Base-by-base conservation (phyloP, 2,329 filamentous ascomycete genomes). In the Aspergillus hortae region DNA sequence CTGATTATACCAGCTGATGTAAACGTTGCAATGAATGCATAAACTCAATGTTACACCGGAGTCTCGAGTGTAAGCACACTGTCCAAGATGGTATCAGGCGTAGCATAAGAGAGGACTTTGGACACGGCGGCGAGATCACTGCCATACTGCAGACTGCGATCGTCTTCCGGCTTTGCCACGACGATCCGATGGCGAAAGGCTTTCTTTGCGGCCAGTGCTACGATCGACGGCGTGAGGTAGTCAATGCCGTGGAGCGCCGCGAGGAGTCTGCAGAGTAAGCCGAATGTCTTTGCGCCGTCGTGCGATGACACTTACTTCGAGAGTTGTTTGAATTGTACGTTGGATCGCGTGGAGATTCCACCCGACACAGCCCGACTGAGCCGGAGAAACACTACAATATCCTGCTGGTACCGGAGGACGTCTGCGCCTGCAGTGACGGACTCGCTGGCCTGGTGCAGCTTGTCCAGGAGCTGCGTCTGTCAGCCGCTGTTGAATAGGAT, bases 111-210 rank as follows among this genome's bases (percentile, higher is more conserved):
- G 2, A 96, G 72, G 45, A 91, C 60, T 14, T 80, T 77, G 57
- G 81, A 78, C 1, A 96, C 83, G 4, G 88, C 88, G 27, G 80
- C 78, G 0, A 87, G 60, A 48, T 88, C 85, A 68, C 92, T 96
- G 0, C 94, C 94, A 85, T 95, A 99, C 68, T 96, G 90, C 76
- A 96, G 81, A 67, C 91, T 96, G 44, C 91, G 80, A 74, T 97
- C 94, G 52, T 85, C 83, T 55, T 84, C 80, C 1, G 89, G 80
- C 1, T 74, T 72, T 0, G 87, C 83, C 50, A 96, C 80, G 12
- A 82, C 72, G 30, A 99, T 84, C 7, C 91, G 86, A 73, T 99
- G 94, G 15, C 88, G 79, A 66, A 95, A 99, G 21, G 95, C 82
- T 74, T 97, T 97, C 55, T 84, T 84, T 2, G 87, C 86, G 4